Evolutionary conservation across 306 rosid species (phyloP).

Genomic region (Leucaena leucocephala): DNA sequence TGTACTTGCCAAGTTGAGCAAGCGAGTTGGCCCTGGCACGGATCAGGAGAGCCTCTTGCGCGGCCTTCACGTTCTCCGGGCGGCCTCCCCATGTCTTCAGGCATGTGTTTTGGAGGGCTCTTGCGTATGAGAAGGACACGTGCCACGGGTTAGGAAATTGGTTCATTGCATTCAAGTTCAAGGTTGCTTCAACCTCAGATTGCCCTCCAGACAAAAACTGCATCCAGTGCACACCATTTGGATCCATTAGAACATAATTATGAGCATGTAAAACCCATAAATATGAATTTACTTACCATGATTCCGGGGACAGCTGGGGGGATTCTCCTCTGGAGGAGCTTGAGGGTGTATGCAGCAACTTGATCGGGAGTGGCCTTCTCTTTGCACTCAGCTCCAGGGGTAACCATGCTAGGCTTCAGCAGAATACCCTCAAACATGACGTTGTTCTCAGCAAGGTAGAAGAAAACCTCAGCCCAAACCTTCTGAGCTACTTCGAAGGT

Average conservation of each 20-base stretch:
- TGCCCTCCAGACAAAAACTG: slow-evolving; percentile 99
- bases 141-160: slow-evolving; percentile 95
- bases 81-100: slow-evolving; percentile 96
- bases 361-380: slow-evolving; percentile 69
- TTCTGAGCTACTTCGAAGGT: slow-evolving; percentile 78
- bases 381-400: slow-evolving; percentile 89
- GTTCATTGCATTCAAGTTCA: slow-evolving; percentile 85
- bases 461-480: slow-evolving; percentile 98
- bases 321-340: slow-evolving; percentile 78
- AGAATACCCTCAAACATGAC: slow-evolving; percentile 89
- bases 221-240: neutral
- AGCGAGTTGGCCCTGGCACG: slow-evolving; percentile 94
- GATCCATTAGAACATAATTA: neutral
- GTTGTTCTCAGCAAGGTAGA: slow-evolving; percentile 90
- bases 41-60: slow-evolving; percentile 73
- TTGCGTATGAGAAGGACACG: slow-evolving; percentile 94
- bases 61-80: slow-evolving; percentile 80
- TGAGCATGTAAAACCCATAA: neutral
- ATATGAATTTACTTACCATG: slow-evolving; percentile 52
- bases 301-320: slow-evolving; percentile 98
- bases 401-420: slow-evolving; percentile 97
- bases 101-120: slow-evolving; percentile 94
- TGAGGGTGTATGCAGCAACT: slow-evolving; percentile 84
- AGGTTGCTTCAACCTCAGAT: slow-evolving; percentile 96
- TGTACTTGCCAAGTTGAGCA: slow-evolving; percentile 95